Percentiles rank a stretch among this genome's conserved stretches.
Conservation (phyloP, 305 asterid species). For the Solanum chacoense region DNA sequence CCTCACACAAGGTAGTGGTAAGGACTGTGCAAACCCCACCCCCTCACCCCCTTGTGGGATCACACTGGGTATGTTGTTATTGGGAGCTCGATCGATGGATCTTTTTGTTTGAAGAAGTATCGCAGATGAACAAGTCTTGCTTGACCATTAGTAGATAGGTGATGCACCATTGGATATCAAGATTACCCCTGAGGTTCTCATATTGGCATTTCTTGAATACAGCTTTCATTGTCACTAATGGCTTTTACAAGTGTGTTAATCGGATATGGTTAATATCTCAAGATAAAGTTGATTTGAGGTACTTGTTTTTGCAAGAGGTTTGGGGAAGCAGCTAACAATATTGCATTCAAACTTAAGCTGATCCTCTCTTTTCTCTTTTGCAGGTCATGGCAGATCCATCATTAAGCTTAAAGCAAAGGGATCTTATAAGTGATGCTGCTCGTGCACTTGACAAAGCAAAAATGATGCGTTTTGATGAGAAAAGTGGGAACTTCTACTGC, state of each 20-base stretch:
- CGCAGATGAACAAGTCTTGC: background rate
- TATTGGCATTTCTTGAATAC: background rate
- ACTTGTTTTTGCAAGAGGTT: background rate
- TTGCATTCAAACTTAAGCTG: background rate
- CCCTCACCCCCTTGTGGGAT: background rate
- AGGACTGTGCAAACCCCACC: background rate
- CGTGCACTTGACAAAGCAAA: constrained; percentile 97
- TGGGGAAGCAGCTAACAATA: background rate
- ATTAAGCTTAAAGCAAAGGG: constrained; percentile 84
- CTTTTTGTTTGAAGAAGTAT: background rate
- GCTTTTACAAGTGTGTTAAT: background rate
- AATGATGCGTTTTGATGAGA: constrained; percentile 99
- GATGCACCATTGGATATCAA: background rate
- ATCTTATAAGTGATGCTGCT: constrained; percentile 89
- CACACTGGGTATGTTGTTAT: background rate
- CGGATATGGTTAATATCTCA: background rate
- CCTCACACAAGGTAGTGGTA: background rate
- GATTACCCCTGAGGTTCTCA: background rate
- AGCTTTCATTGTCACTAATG: background rate
- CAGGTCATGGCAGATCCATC: constrained; percentile 96
- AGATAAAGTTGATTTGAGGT: background rate
- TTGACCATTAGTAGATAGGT: background rate
- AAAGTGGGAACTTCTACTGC: constrained; percentile 96
- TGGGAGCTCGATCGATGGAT: background rate
- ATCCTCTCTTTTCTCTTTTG: constrained; percentile 8